Percentiles rank a stretch among this genome's conserved stretches.
Conservation (phyloP, 352 stramenopile genomes). For the Phytopythium litorale region DNA sequence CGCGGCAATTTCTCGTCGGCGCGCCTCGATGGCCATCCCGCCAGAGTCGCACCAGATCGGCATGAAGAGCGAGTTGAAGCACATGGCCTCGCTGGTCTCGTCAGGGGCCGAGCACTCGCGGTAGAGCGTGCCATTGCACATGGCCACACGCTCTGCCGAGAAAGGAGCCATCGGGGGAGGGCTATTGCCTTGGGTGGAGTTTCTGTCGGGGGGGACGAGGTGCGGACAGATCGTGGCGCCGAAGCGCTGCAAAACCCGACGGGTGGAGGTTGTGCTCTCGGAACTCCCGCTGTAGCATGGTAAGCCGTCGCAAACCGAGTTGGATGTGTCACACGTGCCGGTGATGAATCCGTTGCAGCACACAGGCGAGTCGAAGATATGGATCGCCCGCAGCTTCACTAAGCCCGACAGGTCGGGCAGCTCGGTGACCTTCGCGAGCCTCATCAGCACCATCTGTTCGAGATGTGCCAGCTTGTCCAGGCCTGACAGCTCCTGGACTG, state of each 20-base stretch:
- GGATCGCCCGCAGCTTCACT: neutral
- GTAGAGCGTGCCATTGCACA: constrained; percentile 22
- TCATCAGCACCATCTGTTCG: constrained; percentile 18
- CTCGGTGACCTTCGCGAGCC: constrained; percentile 9
- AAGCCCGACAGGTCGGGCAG: constrained; percentile 22
- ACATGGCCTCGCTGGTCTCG: constrained; percentile 15
- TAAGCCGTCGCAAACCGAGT: neutral
- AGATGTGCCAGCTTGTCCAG: constrained; percentile 19
- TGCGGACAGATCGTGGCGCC: neutral
- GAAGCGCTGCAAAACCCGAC: neutral
- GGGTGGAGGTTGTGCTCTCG: neutral
- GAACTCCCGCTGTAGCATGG: neutral
- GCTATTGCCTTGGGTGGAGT: neutral
- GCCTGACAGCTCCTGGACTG: constrained; percentile 12
- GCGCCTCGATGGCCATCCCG: constrained; percentile 12
- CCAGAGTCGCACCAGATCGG: constrained; percentile 16
- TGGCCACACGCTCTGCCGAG: constrained; percentile 13
- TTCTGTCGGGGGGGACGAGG: neutral
- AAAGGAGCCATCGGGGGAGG: neutral
- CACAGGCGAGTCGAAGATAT: neutral
- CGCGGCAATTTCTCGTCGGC: constrained; percentile 19
- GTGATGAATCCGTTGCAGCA: constrained; percentile 2
- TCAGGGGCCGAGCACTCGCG: constrained; percentile 16
- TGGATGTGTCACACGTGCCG: neutral
- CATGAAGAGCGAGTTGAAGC: constrained; percentile 19